Base-by-base conservation (phyloP, 257 asterid genomes). In the Rhazya stricta region DNA sequence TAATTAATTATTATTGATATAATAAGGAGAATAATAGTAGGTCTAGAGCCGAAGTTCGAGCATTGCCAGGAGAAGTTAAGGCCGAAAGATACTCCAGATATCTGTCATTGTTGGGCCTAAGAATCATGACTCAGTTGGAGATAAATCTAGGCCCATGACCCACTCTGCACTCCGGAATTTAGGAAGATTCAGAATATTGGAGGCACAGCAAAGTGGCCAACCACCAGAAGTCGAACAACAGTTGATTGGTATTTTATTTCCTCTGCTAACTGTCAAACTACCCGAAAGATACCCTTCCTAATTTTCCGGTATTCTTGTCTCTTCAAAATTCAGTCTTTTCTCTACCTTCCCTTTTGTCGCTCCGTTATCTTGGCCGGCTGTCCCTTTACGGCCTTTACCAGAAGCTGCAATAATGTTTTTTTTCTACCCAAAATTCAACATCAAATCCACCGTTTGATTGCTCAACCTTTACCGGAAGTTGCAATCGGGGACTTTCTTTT, bases 231-330 rank as follows among this genome's bases (percentile, higher is more conserved):
- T 48, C 19, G 15, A 2, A 45, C 19, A 12, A 51, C 58, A 51
- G 25, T 51, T 19, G 25, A 51, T 51, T 51, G 3, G 21, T 51
- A 19, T 65, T 36, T 21, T 5, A 9, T 15, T 66, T 18, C 48
- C 25, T 69, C 58, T 68, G 74, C 39, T 43, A 54, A 68, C 72
- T 19, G 58, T 72, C 67, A 71, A 77, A 48, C 67, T 42, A 45
- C 48, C 77, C 15, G 34, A 67, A 68, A 27, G 54, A 43, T 51
- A 19, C 60, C 71, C 25, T 29, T n/a, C 18, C 39, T 2, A n/a
- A n/a, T n/a, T 11, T 71, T 37, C 36, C 63, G 19, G 34, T 58
- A 27, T 58, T 29, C 27, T 39, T 25, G 56, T 67, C 45, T 29
- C 72, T 32, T 69, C 65, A 62, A 32, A 15, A 74, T n/a, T 54